These are phyloP conservation scores for Balamuthia mandrillaris DNA, from an alignment of 208 protist species.

Conservation along the genomic window DNA sequence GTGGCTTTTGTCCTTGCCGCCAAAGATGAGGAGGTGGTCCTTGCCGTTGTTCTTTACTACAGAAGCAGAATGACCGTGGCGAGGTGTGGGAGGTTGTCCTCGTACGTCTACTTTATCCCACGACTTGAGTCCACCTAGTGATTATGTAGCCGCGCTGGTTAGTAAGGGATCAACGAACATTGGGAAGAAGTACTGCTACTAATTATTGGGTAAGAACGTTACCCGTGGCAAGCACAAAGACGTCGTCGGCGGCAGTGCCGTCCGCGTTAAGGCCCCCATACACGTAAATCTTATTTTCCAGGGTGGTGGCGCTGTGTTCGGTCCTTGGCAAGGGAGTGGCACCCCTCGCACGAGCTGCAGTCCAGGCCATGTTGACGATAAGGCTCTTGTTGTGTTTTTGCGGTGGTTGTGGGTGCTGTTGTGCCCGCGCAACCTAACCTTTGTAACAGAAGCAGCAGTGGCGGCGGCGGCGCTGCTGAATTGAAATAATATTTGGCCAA, in stretches of 20 bases:
- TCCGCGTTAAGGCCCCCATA: neutral
- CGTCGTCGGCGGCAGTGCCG: neutral
- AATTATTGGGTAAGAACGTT: neutral
- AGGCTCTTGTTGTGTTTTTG: no score
- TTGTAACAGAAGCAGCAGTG: no score
- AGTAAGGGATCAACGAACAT: no score
- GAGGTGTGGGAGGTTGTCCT: neutral
- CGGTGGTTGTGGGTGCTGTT: no score
- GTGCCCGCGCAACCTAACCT: no score
- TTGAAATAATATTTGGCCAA: no score
- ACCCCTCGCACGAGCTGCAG: neutral
- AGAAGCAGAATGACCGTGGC: neutral
- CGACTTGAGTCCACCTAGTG: slow-evolving; percentile 16
- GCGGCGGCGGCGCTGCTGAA: no score
- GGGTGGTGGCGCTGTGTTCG: neutral
- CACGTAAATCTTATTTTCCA: neutral
- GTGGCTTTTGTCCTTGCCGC: slow-evolving; percentile 23
- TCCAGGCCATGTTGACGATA: slow-evolving; percentile 22
- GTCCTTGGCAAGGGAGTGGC: neutral
- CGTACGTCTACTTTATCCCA: neutral
- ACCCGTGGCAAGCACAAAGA: no score
- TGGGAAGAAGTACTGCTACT: neutral
- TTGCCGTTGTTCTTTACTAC: slow-evolving; percentile 14
- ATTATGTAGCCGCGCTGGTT: no score
- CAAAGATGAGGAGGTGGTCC: slow-evolving; percentile 30